Evolutionary conservation across 805 yeast species (phyloP).

Genomic region (Suhomyces sp.): DNA sequence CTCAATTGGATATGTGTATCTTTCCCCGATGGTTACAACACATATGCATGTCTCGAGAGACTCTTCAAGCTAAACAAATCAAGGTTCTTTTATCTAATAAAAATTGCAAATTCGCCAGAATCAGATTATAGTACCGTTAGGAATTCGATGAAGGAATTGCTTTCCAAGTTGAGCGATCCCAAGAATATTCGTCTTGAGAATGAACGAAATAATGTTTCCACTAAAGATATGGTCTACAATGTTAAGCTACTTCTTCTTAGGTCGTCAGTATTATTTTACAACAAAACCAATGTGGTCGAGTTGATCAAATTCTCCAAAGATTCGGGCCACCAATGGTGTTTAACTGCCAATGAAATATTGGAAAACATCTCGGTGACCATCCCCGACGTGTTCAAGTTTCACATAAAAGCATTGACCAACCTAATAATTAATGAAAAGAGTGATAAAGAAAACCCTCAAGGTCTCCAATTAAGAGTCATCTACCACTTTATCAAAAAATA

Average conservation of each 20-base stretch:
- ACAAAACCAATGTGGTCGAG: conserved; percentile 58
- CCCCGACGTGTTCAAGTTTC: conserved; percentile 65
- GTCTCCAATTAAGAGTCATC: conserved; percentile 53
- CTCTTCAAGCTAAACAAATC: conserved; percentile 56
- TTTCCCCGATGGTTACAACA: conserved; percentile 51
- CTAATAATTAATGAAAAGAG: conserved; percentile 25
- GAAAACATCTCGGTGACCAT: conserved; percentile 55
- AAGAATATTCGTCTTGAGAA: conserved; percentile 42
- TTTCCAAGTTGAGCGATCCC: conserved; percentile 51
- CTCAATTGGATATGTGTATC: conserved; percentile 59
- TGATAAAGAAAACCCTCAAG: conserved; percentile 16
- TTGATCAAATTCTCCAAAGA: conserved; percentile 48
- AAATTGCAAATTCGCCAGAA: conserved; percentile 50
- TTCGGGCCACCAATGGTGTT: conserved; percentile 21
- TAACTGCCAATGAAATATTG: conserved; percentile 50
- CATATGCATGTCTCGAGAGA: conserved; percentile 49
- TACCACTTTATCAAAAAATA: conserved; percentile 55
- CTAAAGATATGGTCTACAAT: conserved; percentile 49
- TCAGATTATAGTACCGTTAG: conserved; percentile 58
- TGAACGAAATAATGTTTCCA: conserved; percentile 30
- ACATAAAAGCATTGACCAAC: conserved; percentile 48
- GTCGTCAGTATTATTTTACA: conserved; percentile 57
- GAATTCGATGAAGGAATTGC: conserved; percentile 62
- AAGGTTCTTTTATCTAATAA: conserved; percentile 55
- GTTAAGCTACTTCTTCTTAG: conserved; percentile 61